These are phyloP conservation scores for Coemansia sp. DNA, from an alignment of 192 early-diverging fungal genomes.

Conservation along the genomic window DNA sequence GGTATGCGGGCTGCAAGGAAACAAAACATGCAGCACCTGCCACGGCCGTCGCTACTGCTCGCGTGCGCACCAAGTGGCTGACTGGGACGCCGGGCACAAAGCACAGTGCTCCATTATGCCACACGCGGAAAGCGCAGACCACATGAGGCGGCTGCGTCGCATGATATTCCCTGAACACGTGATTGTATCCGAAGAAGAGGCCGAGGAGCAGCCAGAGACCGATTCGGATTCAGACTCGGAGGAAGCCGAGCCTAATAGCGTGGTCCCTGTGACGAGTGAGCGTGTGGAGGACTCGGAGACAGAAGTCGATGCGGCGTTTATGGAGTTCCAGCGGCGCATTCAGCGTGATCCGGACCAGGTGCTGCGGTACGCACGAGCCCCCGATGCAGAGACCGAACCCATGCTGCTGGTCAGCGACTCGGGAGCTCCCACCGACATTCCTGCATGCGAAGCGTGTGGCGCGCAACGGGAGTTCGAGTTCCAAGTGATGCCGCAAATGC, in stretches of 20 bases:
- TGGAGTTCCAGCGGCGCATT: slow-evolving; percentile 85
- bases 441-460: slow-evolving; percentile 71
- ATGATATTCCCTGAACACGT: slow-evolving; percentile 64
- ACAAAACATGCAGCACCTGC: slow-evolving; percentile 79
- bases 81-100: slow-evolving; percentile 80
- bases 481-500: slow-evolving; percentile 90
- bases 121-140: slow-evolving; percentile 15
- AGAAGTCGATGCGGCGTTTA: slow-evolving; percentile 85
- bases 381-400: slow-evolving; percentile 41
- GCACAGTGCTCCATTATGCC: slow-evolving; percentile 51
- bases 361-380: slow-evolving; percentile 61
- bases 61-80: slow-evolving; percentile 75
- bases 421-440: slow-evolving; percentile 65
- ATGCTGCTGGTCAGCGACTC: slow-evolving; percentile 81
- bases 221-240: slow-evolving; percentile 20
- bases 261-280: slow-evolving; percentile 32
- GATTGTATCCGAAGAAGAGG: slow-evolving; percentile 69
- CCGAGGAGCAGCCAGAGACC: slow-evolving; percentile 44
- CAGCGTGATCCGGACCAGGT: slow-evolving; percentile 81
- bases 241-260: slow-evolving; percentile 10
- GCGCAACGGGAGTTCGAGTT: slow-evolving; percentile 83
- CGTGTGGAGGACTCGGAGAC: slow-evolving; percentile 71
- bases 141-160: slow-evolving; percentile 17
- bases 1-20: slow-evolving; percentile 71
- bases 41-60: slow-evolving; percentile 74